Percentiles rank a stretch among this genome's conserved stretches.
phyloP scores from a whole-genome alignment of 2,329 filamentous ascomycete genomes.

The Botrytis galanthina region DNA sequence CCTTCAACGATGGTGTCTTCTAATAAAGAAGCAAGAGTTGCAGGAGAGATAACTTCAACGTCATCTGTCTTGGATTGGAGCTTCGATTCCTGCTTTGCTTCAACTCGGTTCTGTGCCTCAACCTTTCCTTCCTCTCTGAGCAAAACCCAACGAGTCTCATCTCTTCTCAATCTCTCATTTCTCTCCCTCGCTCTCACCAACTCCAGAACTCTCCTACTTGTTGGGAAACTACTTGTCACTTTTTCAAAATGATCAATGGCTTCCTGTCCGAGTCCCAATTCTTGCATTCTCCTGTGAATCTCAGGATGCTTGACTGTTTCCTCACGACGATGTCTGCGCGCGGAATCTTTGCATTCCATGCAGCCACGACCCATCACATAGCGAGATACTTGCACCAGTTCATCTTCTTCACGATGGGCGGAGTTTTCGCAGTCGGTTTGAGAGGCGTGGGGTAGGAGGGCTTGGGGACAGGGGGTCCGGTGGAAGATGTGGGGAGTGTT shows the following conservation, averaged over 20 bases:
- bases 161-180: background rate
- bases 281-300: background rate
- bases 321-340: accelerated
- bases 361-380: background rate
- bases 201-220: background rate
- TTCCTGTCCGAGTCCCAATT: background rate
- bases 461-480: background rate
- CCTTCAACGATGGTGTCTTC: background rate
- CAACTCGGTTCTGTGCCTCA: accelerated
- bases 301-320: accelerated
- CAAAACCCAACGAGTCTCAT: too few species aligned
- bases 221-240: background rate
- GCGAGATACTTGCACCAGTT: background rate
- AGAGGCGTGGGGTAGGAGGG: background rate
- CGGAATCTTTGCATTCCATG: background rate
- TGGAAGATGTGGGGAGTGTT: background rate
- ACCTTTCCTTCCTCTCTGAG: background rate
- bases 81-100: background rate
- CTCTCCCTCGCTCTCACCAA: background rate
- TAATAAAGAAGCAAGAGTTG: accelerated
- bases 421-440: background rate
- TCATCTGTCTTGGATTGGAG: accelerated
- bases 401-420: too few species aligned
- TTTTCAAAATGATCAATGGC: background rate
- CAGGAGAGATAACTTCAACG: background rate